Conservation (phyloP, 805 yeast species). For the Phaffomyces antillensis region DNA sequence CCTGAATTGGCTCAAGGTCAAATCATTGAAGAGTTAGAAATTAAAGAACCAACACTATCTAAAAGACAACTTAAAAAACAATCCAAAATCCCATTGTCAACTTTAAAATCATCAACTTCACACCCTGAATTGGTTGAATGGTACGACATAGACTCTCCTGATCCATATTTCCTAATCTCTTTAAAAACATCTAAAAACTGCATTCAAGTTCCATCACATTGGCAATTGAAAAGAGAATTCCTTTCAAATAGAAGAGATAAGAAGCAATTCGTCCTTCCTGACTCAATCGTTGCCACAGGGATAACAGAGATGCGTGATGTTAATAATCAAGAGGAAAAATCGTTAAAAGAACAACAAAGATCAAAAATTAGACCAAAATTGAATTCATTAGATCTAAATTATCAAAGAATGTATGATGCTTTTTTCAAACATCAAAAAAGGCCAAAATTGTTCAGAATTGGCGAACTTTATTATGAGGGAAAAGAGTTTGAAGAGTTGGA, state of each 20-base stretch:
- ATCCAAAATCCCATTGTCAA: constrained; percentile 57
- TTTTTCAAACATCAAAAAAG: constrained; percentile 76
- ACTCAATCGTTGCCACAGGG: constrained; percentile 74
- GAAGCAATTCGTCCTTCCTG: constrained; percentile 70
- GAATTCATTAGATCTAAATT: constrained; percentile 83
- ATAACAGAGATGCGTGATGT: constrained; percentile 79
- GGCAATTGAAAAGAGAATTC: constrained; percentile 77
- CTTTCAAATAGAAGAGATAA: constrained; percentile 59
- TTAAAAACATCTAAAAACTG: constrained; percentile 60
- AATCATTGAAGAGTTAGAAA: constrained; percentile 22
- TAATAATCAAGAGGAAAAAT: constrained; percentile 39
- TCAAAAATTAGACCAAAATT: constrained; percentile 85
- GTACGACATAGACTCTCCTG: constrained; percentile 80
- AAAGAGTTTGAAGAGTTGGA: constrained; percentile 46
- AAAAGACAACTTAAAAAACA: constrained; percentile 45
- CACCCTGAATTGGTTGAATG: constrained; percentile 77
- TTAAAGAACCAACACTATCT: constrained; percentile 25
- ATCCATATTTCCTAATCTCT: constrained; percentile 59
- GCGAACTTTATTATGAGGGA: constrained; percentile 78
- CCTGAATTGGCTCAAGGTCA: constrained; percentile 19
- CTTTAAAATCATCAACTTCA: constrained; percentile 51
- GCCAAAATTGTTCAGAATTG: constrained; percentile 62
- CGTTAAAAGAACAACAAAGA: constrained; percentile 65
- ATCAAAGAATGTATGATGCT: constrained; percentile 73
- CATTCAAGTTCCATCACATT: constrained; percentile 76